Conservation (phyloP, 306 rosid genomes). For the Prunus mume region DNA sequence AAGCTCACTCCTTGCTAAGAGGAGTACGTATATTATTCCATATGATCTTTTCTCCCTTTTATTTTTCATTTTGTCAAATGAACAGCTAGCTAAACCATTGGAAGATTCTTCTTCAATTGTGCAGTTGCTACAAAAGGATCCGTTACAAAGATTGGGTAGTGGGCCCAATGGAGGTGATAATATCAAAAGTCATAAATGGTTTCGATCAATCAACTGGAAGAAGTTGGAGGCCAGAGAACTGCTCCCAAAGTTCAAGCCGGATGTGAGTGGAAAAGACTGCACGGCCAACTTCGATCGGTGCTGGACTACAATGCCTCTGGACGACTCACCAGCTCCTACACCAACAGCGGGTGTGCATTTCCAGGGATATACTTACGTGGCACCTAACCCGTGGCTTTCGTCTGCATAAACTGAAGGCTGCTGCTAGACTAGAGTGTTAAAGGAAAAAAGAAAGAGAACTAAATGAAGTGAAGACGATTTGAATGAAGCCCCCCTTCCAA, state of each 20-base stretch:
- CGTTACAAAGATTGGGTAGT: constrained; percentile 67
- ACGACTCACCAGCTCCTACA: constrained; percentile 90
- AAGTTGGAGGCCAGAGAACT: constrained; percentile 85
- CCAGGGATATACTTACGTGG: constrained; percentile 78
- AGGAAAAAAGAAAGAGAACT: neutral
- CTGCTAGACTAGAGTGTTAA: neutral
- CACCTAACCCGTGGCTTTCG: constrained; percentile 91
- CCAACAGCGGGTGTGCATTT: constrained; percentile 84
- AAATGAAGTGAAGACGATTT: neutral
- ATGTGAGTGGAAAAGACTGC: constrained; percentile 77
- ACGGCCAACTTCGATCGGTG: constrained; percentile 85
- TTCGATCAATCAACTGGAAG: constrained; percentile 77
- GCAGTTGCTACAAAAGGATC: constrained; percentile 90
- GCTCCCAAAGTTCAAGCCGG: constrained; percentile 81
- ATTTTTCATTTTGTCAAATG: neutral
- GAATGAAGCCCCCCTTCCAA: neutral
- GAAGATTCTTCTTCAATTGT: constrained; percentile 11
- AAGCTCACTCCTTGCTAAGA: constrained; percentile 92
- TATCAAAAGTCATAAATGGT: constrained; percentile 82
- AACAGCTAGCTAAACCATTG: neutral
- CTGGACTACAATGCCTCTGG: constrained; percentile 85
- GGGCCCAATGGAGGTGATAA: constrained; percentile 81
- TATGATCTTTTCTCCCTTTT: neutral
- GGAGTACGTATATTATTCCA: constrained; percentile 58
- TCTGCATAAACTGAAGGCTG: constrained; percentile 39